These are phyloP conservation scores for Raffaelea albimanens DNA, from an alignment of 2,329 filamentous ascomycete species.

Conservation along the genomic window DNA sequence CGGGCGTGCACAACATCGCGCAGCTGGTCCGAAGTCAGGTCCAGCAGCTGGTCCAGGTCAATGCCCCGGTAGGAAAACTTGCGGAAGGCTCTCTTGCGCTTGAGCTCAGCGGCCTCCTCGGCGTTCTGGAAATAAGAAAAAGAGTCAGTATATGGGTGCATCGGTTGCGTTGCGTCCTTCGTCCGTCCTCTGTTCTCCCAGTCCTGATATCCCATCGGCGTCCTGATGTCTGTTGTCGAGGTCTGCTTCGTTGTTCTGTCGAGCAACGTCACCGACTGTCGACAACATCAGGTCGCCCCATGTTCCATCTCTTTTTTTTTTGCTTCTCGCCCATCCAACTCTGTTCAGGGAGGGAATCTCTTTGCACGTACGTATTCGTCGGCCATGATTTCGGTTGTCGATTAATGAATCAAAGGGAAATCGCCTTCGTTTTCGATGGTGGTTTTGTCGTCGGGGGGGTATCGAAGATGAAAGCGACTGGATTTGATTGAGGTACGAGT, in stretches of 20 bases:
- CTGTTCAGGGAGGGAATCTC: background rate
- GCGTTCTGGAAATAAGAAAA: constrained; percentile 56
- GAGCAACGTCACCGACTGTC: too few relatives aligned
- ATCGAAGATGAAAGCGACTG: constrained; percentile 21
- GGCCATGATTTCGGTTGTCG: constrained; percentile 60
- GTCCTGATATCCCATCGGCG: too few relatives aligned
- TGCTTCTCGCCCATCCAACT: too few relatives aligned
- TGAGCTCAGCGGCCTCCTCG: constrained; percentile 97
- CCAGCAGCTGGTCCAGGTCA: constrained; percentile 99
- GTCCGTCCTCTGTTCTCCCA: too few relatives aligned
- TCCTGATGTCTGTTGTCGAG: too few relatives aligned
- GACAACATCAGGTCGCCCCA: too few relatives aligned
- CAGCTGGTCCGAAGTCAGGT: constrained; percentile 96
- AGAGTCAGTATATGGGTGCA: background rate
- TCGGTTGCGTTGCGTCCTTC: background rate
- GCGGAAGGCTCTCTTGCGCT: constrained; percentile 99
- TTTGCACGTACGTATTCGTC: constrained; percentile 36
- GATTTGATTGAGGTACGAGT: constrained; percentile 15
- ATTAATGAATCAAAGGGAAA: constrained; percentile 18
- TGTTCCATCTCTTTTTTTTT: too few relatives aligned
- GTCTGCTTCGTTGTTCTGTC: too few relatives aligned
- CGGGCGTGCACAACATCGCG: constrained; percentile 99
- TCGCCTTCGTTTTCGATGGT: constrained; percentile 25
- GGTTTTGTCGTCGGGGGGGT: constrained; percentile 23
- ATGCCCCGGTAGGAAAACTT: constrained; percentile 99